phyloP scores from a whole-genome alignment of 2,329 filamentous ascomycete genomes.

The Aspergillus sp. region DNA sequence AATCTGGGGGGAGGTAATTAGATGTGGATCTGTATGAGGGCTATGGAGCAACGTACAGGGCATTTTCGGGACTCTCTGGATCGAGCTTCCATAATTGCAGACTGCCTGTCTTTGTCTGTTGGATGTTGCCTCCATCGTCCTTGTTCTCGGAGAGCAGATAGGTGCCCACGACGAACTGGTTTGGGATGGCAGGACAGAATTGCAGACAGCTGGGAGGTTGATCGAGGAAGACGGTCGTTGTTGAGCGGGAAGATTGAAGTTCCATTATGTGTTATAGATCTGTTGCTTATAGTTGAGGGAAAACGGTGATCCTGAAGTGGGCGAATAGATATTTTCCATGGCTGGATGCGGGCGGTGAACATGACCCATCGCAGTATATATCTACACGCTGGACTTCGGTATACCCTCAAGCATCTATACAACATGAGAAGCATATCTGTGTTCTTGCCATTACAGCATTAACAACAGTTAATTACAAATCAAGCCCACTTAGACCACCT shows the following conservation, averaged over 20 bases:
- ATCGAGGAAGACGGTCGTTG: conserved; percentile 37
- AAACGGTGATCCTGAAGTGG: no score
- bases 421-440: no score
- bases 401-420: no score
- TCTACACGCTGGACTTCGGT: neutral
- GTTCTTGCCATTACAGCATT: no score
- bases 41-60: conserved; percentile 21
- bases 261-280: neutral
- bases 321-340: neutral
- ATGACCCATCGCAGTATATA: no score
- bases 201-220: conserved; percentile 46
- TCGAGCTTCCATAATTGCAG: conserved; percentile 63
- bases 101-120: conserved; percentile 70
- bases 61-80: conserved; percentile 15
- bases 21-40: neutral
- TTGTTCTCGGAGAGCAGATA: conserved; percentile 61
- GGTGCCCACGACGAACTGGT: conserved; percentile 76
- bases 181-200: conserved; percentile 47
- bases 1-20: conserved; percentile 40
- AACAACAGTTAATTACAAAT: no score
- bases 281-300: no score
- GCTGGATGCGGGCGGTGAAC: neutral
- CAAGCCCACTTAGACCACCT: no score
- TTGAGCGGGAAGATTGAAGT: conserved; percentile 21
- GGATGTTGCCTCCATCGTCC: conserved; percentile 22